Base-by-base conservation (phyloP, 139 green algal genomes). In the Chlamydomonas sphaeroides region DNA sequence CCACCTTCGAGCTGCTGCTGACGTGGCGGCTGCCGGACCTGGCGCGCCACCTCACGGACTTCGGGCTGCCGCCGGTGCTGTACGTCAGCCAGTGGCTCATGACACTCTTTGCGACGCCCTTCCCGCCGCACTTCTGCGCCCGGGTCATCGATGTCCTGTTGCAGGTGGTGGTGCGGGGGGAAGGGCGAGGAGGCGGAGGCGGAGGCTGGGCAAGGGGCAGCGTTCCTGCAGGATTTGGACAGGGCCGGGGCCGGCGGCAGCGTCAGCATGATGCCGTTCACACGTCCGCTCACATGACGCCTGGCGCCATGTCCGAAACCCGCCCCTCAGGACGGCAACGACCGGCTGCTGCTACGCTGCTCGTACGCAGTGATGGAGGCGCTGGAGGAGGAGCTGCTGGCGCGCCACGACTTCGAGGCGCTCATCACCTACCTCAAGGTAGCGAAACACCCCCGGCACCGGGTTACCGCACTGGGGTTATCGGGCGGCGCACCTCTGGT, bases 71-170 rank as follows among this genome's bases (percentile, higher is more conserved):
- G 5, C 88, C 95, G 0, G 93, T 97, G 71, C 89, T 98, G 71
- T 98, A 96, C 82, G 93, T 93, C 3, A 91, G 85, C 39, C 94
- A 97, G 87, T 99, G 97, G 96, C 91, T 98, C 66, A 94, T 99
- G 74, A 98, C 96, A n/a, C 67, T 86, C 48, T 99, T 96, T 78
- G 85, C 94, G 18, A 96, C 91, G 85, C 93, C 96, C 59, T 98
- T 98, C 84, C 94, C 96, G 14, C 87, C 95, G 21, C 62, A 81
- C 56, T 95, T 99, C 45, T 85, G 89, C 18, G 91, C 86, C 32
- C 90, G 95, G 14, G 78, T 99, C 33, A 87, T 99, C 8, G 97
- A 99, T 86, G 79, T 97, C 15, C 91, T 99, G 87, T 87, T 99
- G 72, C 83, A 91, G 78, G 91, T 89, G 51, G 5, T 17, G 2